These are phyloP conservation scores for Picea abies DNA, from an alignment of 83 land plant genomes.

Conservation along the genomic window DNA sequence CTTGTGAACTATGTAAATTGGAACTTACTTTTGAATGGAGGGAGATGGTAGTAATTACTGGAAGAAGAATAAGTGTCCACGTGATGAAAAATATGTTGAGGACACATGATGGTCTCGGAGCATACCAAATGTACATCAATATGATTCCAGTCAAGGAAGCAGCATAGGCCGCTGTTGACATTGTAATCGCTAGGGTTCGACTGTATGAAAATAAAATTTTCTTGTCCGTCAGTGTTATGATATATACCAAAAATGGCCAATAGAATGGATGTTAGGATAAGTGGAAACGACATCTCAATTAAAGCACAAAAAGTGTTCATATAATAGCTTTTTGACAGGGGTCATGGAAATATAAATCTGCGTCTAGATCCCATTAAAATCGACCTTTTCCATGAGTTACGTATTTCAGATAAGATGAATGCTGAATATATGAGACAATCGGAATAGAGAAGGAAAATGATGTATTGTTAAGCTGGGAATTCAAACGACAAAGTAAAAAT, in stretches of 20 bases:
- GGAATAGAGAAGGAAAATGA: too few relatives aligned
- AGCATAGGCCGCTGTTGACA: constrained; percentile 49
- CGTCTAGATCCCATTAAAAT: too few relatives aligned
- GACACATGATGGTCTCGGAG: constrained; percentile 61
- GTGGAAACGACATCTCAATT: background rate
- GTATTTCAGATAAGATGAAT: too few relatives aligned
- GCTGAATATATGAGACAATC: too few relatives aligned
- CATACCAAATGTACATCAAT: constrained; percentile 74
- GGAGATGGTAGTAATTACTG: constrained; percentile 69
- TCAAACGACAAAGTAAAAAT: too few relatives aligned
- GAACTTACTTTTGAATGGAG: constrained; percentile 73
- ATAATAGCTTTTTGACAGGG: too few relatives aligned
- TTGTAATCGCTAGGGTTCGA: constrained; percentile 38
- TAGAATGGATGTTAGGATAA: too few relatives aligned
- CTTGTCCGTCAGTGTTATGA: background rate
- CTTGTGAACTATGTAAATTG: background rate
- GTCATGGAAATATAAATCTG: too few relatives aligned
- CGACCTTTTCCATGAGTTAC: too few relatives aligned
- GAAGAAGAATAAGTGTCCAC: constrained; percentile 62
- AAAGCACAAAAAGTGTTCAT: too few relatives aligned
- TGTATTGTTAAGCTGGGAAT: too few relatives aligned
- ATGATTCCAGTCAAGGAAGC: constrained; percentile 51
- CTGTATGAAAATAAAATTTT: constrained; percentile 29
- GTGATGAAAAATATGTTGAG: constrained; percentile 83
- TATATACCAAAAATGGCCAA: background rate